These are phyloP conservation scores for Irpex sp. DNA, from an alignment of 1,284 basidiomycete genomes.

Conservation along the genomic window DNA sequence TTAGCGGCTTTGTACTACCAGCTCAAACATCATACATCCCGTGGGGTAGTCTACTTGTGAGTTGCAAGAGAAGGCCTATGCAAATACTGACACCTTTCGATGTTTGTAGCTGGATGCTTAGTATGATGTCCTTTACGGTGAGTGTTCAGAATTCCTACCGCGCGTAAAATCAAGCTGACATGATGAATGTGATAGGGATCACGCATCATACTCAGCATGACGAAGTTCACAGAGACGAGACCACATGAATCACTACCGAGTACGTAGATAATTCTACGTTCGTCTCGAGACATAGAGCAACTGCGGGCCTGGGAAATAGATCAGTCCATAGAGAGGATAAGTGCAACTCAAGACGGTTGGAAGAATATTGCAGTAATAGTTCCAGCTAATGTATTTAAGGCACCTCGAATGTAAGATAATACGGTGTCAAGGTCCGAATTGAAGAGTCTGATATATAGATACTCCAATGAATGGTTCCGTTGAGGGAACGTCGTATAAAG, in stretches of 20 bases:
- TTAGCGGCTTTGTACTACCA: too few species aligned
- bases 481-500: neutral
- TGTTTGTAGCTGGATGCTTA: constrained; percentile 13
- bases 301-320: too few species aligned
- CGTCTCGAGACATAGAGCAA: too few species aligned
- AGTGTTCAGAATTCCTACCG: neutral
- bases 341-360: neutral
- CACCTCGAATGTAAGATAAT: neutral
- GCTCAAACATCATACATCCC: too few species aligned
- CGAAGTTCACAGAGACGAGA: neutral
- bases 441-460: neutral
- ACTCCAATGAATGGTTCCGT: neutral
- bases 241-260: neutral
- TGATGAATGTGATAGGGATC: constrained; percentile 13
- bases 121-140: constrained; percentile 15
- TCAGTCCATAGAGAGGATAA: too few species aligned
- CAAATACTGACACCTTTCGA: neutral
- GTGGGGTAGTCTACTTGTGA: too few species aligned
- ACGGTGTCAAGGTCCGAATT: neutral
- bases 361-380: neutral
- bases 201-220: constrained; percentile 17
- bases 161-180: too few species aligned
- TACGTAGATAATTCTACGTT: neutral
- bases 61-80: too few species aligned
- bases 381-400: neutral